These are phyloP conservation scores for Jatropha multifida DNA, from an alignment of 441 rosid genomes.

Conservation along the genomic window DNA sequence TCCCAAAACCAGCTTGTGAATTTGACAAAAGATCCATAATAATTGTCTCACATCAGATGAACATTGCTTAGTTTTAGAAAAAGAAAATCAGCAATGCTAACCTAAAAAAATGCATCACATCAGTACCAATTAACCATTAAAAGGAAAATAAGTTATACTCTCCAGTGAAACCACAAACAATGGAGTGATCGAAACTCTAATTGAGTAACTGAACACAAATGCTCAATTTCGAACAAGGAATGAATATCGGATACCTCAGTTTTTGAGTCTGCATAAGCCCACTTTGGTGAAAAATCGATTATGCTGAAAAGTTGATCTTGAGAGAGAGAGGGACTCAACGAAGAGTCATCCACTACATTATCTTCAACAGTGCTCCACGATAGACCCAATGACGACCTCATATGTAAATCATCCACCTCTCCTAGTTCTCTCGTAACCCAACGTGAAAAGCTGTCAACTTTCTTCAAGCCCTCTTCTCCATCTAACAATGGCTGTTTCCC, in stretches of 20 bases:
- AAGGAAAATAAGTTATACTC: not conserved
- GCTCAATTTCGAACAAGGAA: not conserved
- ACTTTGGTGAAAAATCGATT: conserved; percentile 75
- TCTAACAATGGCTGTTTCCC: conserved; percentile 51
- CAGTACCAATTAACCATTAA: not conserved
- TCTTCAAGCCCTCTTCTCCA: conserved; percentile 70
- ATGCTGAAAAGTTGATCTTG: conserved; percentile 89
- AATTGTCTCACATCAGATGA: too few species aligned
- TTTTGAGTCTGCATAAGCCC: conserved; percentile 63
- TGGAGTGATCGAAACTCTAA: not conserved
- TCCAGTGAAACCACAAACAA: not conserved
- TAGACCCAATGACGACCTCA: conserved; percentile 65
- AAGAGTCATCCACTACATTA: conserved; percentile 50
- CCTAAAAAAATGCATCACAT: not conserved
- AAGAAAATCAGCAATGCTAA: not conserved
- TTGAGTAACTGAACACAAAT: not conserved
- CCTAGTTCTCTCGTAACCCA: conserved; percentile 84
- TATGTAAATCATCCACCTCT: conserved; percentile 75
- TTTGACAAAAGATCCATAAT: not conserved
- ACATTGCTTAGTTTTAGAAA: too few species aligned
- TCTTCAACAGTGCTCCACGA: conserved; percentile 78
- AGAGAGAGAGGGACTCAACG: conserved; percentile 82
- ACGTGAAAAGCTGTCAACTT: conserved; percentile 90
- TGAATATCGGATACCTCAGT: conserved; percentile 56
- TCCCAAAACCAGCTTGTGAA: not conserved